Percentiles rank a stretch among this genome's conserved stretches.
Evolutionary conservation across 352 stramenopile species (phyloP).

Genomic region (Lagenidium giganteum): DNA sequence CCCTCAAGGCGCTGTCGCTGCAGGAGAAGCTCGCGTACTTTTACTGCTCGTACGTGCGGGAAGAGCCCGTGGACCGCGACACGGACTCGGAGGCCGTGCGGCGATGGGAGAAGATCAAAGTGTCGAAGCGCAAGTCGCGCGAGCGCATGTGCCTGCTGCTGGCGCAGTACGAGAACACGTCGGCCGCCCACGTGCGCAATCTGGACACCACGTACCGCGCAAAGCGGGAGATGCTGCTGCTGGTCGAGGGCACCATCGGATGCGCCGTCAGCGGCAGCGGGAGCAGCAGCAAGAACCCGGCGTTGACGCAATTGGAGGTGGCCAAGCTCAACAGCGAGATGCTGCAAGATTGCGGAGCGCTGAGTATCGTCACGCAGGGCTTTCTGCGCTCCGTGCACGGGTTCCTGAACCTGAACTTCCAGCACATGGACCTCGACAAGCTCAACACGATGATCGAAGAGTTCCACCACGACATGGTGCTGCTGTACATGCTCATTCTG

Average conservation of each 20-base stretch:
- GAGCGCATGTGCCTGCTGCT: constrained; percentile 59
- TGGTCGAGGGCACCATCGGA: constrained; percentile 48
- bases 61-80: constrained; percentile 43
- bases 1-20: constrained; percentile 36
- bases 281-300: constrained; percentile 6
- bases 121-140: constrained; percentile 49
- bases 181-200: constrained; percentile 41
- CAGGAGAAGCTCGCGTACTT: constrained; percentile 76
- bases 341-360: constrained; percentile 63
- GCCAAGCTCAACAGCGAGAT: constrained; percentile 63
- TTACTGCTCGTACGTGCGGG: constrained; percentile 65
- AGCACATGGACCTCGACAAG: constrained; percentile 63
- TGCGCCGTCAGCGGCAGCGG: not conserved
- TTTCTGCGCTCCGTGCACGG: constrained; percentile 60
- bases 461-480: constrained; percentile 72
- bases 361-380: constrained; percentile 58
- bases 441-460: constrained; percentile 57
- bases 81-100: constrained; percentile 44
- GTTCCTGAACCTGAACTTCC: constrained; percentile 67
- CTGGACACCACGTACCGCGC: constrained; percentile 69
- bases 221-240: constrained; percentile 60
- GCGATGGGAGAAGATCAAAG: constrained; percentile 52
- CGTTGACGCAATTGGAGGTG: constrained; percentile 42
- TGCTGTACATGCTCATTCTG: constrained; percentile 72
- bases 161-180: constrained; percentile 66